Evolutionary conservation across 2,329 filamentous ascomycete species (phyloP).

Genomic region (Xylaria arbuscula): DNA sequence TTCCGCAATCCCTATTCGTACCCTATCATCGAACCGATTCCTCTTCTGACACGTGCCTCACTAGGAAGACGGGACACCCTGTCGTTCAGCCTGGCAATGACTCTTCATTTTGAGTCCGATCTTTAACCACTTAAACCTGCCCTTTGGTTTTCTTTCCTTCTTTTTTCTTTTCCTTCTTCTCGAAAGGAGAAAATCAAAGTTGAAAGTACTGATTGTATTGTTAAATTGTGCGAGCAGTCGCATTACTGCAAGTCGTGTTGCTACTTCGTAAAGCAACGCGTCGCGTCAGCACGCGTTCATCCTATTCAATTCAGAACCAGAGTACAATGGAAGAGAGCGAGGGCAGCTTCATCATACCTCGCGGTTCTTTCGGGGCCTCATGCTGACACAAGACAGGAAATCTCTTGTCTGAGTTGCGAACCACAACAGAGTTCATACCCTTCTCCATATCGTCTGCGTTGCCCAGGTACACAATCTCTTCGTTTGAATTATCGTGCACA

Average conservation of each 20-base stretch:
- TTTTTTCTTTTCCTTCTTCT: too few species aligned
- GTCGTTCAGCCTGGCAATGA: too few species aligned
- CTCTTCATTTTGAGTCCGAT: too few species aligned
- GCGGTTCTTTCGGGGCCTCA: background rate
- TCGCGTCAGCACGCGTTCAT: background rate
- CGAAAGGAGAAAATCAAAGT: too few species aligned
- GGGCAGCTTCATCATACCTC: background rate
- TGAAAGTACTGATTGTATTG: too few species aligned
- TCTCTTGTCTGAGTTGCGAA: too few species aligned
- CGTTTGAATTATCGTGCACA: background rate
- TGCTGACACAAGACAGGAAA: background rate
- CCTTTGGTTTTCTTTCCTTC: too few species aligned
- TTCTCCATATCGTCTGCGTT: background rate
- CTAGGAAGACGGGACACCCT: too few species aligned
- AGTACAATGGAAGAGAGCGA: background rate
- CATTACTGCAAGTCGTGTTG: background rate
- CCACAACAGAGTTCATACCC: background rate
- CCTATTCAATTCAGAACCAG: background rate
- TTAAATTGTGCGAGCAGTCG: background rate
- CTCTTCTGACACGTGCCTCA: too few species aligned
- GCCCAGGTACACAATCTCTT: conserved; percentile 2
- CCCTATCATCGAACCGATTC: too few species aligned
- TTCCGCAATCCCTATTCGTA: too few species aligned
- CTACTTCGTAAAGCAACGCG: background rate
- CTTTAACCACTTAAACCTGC: too few species aligned